A percentile compares a stretch with the other conserved stretches of the same genome.
phyloP scores from a whole-genome alignment of 2,329 filamentous ascomycete genomes.

The Pyrenophora graminea region DNA sequence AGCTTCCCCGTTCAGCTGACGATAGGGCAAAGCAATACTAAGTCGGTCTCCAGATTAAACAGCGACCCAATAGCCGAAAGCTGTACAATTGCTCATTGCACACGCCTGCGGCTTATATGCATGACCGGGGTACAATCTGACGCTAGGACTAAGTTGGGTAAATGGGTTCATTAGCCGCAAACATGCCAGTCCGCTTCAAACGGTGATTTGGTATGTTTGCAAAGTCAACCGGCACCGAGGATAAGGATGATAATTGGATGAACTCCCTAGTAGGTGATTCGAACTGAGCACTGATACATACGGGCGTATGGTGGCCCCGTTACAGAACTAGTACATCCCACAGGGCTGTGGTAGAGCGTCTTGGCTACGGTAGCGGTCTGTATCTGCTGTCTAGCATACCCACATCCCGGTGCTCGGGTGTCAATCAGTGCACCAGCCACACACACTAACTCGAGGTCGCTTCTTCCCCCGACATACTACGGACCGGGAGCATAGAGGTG shows the following conservation, averaged over 20 bases:
- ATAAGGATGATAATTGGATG: no score
- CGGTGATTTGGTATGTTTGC: constrained; percentile 1
- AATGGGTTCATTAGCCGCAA: constrained; percentile 20
- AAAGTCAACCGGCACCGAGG: neutral
- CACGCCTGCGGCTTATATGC: constrained; percentile 21
- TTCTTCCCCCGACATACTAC: constrained; percentile 1
- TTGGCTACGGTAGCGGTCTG: constrained; percentile 7
- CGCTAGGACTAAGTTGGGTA: constrained; percentile 20
- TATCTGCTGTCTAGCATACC: neutral
- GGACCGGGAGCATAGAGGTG: neutral
- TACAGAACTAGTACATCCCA: neutral
- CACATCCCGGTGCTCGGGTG: constrained; percentile 1
- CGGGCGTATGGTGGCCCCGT: neutral
- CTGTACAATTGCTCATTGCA: constrained; percentile 6
- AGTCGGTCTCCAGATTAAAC: constrained; percentile 6
- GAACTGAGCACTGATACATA: neutral
- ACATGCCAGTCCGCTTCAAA: constrained; percentile 5
- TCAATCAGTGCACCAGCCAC: constrained; percentile 8
- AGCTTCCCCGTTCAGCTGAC: constrained; percentile 7
- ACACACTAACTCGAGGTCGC: constrained; percentile 4
- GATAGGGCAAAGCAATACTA: constrained; percentile 5
- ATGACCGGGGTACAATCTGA: constrained; percentile 5
- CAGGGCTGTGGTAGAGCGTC: neutral
- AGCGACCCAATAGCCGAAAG: constrained; percentile 14
- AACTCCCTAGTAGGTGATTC: neutral